phyloP scores from a whole-genome alignment of 805 yeast genomes.

The Torulaspora quercuum region DNA sequence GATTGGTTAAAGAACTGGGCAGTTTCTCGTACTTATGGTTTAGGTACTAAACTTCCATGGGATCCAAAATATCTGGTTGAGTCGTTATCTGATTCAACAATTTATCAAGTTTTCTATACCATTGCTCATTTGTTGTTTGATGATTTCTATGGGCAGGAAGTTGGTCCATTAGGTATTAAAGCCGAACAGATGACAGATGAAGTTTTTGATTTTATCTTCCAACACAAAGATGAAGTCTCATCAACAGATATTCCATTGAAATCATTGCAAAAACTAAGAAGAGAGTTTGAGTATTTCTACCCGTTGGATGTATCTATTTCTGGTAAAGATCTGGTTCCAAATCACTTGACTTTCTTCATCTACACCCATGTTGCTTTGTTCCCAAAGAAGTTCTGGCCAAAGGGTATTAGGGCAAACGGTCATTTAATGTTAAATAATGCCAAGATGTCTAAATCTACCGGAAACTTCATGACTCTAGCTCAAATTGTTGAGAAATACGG shows the following conservation, averaged over 20 bases:
- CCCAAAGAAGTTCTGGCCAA: slow-evolving; percentile 90
- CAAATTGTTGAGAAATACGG: slow-evolving; percentile 87
- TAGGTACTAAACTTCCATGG: slow-evolving; percentile 96
- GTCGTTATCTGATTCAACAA: slow-evolving; percentile 91
- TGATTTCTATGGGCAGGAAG: slow-evolving; percentile 75
- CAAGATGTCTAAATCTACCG: slow-evolving; percentile 97
- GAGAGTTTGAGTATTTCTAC: slow-evolving; percentile 95
- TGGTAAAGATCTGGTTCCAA: slow-evolving; percentile 96
- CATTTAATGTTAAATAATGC: slow-evolving; percentile 93
- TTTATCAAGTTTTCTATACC: slow-evolving; percentile 94
- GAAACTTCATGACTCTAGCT: slow-evolving; percentile 89
- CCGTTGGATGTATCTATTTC: slow-evolving; percentile 90
- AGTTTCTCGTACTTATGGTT: slow-evolving; percentile 91
- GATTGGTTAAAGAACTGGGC: slow-evolving; percentile 99
- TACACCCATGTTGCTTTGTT: slow-evolving; percentile 90
- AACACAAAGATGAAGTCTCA: slow-evolving; percentile 57
- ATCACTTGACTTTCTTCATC: slow-evolving; percentile 93
- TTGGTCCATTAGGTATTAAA: slow-evolving; percentile 68
- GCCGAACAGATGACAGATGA: slow-evolving; percentile 89
- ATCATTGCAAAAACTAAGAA: slow-evolving; percentile 69
- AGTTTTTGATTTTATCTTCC: slow-evolving; percentile 87
- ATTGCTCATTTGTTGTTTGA: slow-evolving; percentile 79
- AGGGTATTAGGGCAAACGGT: slow-evolving; percentile 91
- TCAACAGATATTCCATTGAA: slow-evolving; percentile 58
- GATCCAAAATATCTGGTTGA: slow-evolving; percentile 90